Evolutionary conservation across 495 filamentous ascomycete species (phyloP).

Genomic region (Xylona heveae): DNA sequence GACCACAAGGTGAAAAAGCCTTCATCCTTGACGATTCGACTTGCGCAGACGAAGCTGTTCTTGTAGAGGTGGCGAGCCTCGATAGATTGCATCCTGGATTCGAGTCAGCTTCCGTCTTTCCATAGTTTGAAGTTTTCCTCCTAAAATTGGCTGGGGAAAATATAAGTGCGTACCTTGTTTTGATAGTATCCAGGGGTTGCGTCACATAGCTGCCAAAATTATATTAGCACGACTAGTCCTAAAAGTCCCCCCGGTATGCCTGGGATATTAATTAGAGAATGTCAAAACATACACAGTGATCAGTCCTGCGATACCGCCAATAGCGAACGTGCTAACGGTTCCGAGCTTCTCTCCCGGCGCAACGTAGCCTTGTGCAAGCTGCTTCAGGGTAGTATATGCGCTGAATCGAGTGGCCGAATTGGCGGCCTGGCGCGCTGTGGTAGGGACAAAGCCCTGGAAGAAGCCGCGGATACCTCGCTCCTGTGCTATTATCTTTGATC

Average conservation of each 20-base stretch:
- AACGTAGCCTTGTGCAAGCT: constrained; percentile 78
- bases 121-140: constrained; percentile 1
- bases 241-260: constrained; percentile 1
- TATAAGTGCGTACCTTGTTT: constrained; percentile 40
- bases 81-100: constrained; percentile 75
- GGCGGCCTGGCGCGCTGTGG: constrained; percentile 81
- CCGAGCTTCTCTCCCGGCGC: constrained; percentile 90
- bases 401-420: constrained; percentile 83
- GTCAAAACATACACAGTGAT: constrained; percentile 67
- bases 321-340: constrained; percentile 68
- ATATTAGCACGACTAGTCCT: constrained; percentile 5
- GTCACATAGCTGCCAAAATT: constrained; percentile 33
- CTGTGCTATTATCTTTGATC: constrained; percentile 61
- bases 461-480: constrained; percentile 82
- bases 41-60: constrained; percentile 74
- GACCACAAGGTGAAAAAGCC: constrained; percentile 85
- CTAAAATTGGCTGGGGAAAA: background rate
- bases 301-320: constrained; percentile 73
- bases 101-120: no score
- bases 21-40: constrained; percentile 70
- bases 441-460: constrained; percentile 92
- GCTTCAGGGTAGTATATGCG: constrained; percentile 74
- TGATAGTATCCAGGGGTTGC: constrained; percentile 86
- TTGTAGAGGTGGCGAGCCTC: constrained; percentile 67
- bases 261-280: background rate